A percentile compares a stretch with the other conserved stretches of the same genome.
phyloP scores from a whole-genome alignment of 1,284 basidiomycete genomes.

The Amylostereum chailletii region DNA sequence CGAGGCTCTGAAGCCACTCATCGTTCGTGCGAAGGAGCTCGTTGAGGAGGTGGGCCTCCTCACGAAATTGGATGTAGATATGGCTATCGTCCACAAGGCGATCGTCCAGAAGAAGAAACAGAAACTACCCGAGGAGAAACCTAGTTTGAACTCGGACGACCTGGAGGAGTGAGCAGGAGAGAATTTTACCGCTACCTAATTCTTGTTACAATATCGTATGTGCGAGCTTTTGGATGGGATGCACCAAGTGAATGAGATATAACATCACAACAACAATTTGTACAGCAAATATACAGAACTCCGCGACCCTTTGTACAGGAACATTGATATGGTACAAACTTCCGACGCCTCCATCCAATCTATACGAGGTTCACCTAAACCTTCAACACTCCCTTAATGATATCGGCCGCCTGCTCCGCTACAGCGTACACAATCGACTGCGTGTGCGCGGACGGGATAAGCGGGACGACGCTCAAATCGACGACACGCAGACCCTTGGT shows the following conservation, averaged over 20 bases:
- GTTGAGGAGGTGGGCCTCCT: background rate
- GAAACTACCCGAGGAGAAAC: too few relatives aligned
- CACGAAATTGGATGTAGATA: too few relatives aligned
- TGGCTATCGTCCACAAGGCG: too few relatives aligned
- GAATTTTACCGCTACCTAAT: background rate
- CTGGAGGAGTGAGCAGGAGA: background rate
- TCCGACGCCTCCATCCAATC: too few relatives aligned
- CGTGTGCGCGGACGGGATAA: slow-evolving; percentile 2
- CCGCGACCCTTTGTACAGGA: too few relatives aligned
- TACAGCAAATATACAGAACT: too few relatives aligned
- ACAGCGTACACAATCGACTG: background rate
- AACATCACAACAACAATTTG: too few relatives aligned
- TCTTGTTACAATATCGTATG: background rate
- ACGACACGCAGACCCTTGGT: slow-evolving; percentile 17
- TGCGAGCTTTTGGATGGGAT: background rate
- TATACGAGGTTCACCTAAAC: background rate
- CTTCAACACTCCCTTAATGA: background rate
- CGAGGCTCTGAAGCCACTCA: background rate
- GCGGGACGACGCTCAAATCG: slow-evolving; percentile 10
- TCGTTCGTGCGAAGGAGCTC: background rate
- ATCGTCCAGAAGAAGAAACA: too few relatives aligned
- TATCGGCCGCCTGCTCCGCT: background rate
- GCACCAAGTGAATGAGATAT: background rate
- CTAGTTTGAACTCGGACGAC: too few relatives aligned
- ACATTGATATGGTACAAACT: too few relatives aligned